A percentile compares a stretch with the other conserved stretches of the same genome.
Conservation (phyloP, 495 filamentous ascomycete genomes). For the Aspergillus avenaceus region DNA sequence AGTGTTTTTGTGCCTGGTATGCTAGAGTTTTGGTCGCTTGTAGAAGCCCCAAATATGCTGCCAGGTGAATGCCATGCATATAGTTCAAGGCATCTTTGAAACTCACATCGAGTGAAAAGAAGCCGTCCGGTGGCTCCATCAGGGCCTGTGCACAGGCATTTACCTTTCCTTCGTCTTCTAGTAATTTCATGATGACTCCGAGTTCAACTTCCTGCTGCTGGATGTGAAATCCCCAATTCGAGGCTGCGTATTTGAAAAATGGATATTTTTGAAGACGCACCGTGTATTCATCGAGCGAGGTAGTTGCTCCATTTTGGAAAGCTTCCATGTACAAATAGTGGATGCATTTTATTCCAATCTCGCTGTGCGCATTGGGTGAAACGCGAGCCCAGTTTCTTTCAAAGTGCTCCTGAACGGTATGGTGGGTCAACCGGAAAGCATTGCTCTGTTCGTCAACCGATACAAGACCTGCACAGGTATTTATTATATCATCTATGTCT, state of each 20-base stretch:
- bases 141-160: no score
- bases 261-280: conserved; percentile 11
- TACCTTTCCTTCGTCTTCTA: no score
- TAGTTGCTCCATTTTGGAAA: not conserved
- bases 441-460: conserved; percentile 39
- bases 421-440: conserved; percentile 48
- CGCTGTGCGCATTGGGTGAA: conserved; percentile 12
- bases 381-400: conserved; percentile 14
- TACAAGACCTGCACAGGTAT: conserved; percentile 51
- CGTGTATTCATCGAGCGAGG: not conserved
- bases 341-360: conserved; percentile 12
- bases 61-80: no score
- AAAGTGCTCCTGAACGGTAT: conserved; percentile 51
- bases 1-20: no score
- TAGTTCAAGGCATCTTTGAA: no score
- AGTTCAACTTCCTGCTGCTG: no score
- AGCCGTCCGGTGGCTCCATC: no score
- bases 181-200: no score
- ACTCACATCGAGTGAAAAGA: no score
- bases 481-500: conserved; percentile 34
- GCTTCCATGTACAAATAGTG: conserved; percentile 16
- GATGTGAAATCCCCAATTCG: conserved; percentile 41
- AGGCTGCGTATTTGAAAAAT: conserved; percentile 39
- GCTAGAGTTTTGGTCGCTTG: no score
- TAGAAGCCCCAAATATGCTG: no score